Percentiles rank a stretch among this genome's conserved stretches.
These are phyloP conservation scores for Castanea mollissima DNA, from an alignment of 306 rosid species.

Conservation along the genomic window DNA sequence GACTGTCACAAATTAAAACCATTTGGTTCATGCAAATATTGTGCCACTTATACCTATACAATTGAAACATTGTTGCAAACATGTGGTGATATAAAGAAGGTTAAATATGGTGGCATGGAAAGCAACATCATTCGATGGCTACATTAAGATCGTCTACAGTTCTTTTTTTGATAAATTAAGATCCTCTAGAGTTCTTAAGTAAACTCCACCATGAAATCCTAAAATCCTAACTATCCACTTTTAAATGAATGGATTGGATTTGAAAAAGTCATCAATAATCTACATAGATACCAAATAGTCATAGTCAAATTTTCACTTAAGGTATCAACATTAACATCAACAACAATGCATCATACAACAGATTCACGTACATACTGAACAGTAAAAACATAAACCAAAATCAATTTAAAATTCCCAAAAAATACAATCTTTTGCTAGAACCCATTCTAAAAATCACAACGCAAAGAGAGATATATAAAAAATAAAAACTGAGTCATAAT, in stretches of 20 bases:
- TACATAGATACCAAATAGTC: too few relatives aligned
- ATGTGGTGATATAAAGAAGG: background rate
- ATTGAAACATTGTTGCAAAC: background rate
- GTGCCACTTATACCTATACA: background rate
- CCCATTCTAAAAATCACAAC: background rate
- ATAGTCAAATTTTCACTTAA: too few relatives aligned
- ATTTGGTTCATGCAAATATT: background rate
- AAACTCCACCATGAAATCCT: too few relatives aligned
- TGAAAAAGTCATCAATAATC: too few relatives aligned
- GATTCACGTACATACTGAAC: too few relatives aligned
- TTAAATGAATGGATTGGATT: too few relatives aligned
- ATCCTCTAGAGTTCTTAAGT: too few relatives aligned
- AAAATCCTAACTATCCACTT: too few relatives aligned
- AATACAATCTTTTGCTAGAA: background rate
- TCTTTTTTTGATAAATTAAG: too few relatives aligned
- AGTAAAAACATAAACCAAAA: background rate
- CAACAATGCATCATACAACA: background rate
- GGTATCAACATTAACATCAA: background rate
- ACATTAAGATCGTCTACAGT: too few relatives aligned
- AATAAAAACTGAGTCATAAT: background rate
- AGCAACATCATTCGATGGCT: background rate
- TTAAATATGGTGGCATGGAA: too few relatives aligned
- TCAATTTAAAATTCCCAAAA: background rate
- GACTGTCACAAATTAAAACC: background rate
- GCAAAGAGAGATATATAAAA: too few relatives aligned